A percentile compares a stretch with the other conserved stretches of the same genome.
phyloP scores from a whole-genome alignment of 805 yeast species.

The Wickerhamiella dianesei region DNA sequence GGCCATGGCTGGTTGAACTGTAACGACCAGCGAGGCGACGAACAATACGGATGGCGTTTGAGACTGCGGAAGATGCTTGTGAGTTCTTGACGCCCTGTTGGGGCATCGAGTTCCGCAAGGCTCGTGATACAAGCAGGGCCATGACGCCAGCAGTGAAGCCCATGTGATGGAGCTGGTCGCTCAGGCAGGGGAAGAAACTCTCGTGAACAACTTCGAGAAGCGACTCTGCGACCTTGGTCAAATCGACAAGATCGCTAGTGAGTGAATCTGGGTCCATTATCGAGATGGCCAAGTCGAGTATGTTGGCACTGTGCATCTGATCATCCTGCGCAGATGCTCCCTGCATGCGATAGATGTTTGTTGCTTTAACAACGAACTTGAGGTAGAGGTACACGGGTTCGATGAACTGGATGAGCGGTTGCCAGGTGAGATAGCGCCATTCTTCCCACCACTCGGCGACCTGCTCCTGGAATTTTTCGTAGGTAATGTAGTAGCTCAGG shows the following conservation, averaged over 20 bases:
- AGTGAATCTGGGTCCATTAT: conserved; percentile 18
- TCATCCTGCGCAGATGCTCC: conserved; percentile 11
- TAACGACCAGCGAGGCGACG: not conserved
- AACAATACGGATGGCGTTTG: not conserved
- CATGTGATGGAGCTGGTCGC: conserved; percentile 51
- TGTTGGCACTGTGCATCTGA: conserved; percentile 1
- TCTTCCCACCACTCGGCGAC: conserved; percentile 49
- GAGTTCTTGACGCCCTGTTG: not conserved
- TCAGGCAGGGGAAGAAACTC: conserved; percentile 51
- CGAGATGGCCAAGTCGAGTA: conserved; percentile 1
- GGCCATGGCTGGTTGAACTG: not conserved
- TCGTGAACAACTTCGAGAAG: conserved; percentile 33
- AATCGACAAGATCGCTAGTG: conserved; percentile 29
- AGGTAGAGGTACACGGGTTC: conserved; percentile 58
- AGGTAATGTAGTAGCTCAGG: conserved; percentile 31
- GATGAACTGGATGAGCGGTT: conserved; percentile 61
- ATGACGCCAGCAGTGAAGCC: conserved; percentile 17
- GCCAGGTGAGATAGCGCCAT: conserved; percentile 57
- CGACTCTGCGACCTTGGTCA: conserved; percentile 32
- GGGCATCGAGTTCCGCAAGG: not conserved
- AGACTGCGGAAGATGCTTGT: not conserved
- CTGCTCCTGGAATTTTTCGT: conserved; percentile 33
- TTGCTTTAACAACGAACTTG: conserved; percentile 31
- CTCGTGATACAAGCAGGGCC: conserved; percentile 3
- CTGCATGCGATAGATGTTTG: not conserved